A percentile compares a stretch with the other conserved stretches of the same genome.
Evolutionary conservation across 805 yeast genomes (phyloP).

Genomic region (Komagataella pseudopastoris): DNA sequence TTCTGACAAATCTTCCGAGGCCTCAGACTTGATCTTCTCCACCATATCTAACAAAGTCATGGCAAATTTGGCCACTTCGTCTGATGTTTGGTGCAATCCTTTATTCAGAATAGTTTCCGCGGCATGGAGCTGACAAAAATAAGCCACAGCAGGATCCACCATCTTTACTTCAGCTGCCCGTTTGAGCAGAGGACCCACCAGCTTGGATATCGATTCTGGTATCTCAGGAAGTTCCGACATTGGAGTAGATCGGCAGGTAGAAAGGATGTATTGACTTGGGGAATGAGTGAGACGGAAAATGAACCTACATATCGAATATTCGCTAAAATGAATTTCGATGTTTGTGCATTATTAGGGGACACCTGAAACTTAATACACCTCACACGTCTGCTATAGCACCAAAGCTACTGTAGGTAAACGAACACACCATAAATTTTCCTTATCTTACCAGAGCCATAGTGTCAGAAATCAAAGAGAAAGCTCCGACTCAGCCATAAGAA

Average conservation of each 20-base stretch:
- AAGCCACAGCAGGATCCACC: conserved; percentile 56
- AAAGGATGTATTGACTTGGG: not conserved
- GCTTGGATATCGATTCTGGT: conserved; percentile 19
- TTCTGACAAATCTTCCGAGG: conserved; percentile 24
- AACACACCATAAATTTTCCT: not conserved
- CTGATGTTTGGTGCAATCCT: conserved; percentile 42
- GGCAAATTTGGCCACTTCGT: conserved; percentile 47
- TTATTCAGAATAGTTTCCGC: conserved; percentile 56
- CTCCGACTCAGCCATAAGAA: not conserved
- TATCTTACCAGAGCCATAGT: not conserved
- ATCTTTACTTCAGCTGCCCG: conserved; percentile 44
- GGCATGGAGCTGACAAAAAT: conserved; percentile 60
- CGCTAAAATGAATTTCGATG: not conserved
- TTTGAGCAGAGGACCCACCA: conserved; percentile 30
- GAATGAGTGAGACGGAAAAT: not conserved
- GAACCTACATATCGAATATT: not conserved
- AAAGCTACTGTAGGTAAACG: not conserved
- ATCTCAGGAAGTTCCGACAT: conserved; percentile 1
- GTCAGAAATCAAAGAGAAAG: not conserved
- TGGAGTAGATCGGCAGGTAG: not conserved
- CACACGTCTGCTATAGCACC: not conserved
- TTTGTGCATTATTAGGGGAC: not conserved
- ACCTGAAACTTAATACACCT: not conserved
- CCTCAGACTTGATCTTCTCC: conserved; percentile 36
- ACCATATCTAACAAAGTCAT: conserved; percentile 53